phyloP scores from a whole-genome alignment of 306 rosid genomes.

The Trifolium pratense region DNA sequence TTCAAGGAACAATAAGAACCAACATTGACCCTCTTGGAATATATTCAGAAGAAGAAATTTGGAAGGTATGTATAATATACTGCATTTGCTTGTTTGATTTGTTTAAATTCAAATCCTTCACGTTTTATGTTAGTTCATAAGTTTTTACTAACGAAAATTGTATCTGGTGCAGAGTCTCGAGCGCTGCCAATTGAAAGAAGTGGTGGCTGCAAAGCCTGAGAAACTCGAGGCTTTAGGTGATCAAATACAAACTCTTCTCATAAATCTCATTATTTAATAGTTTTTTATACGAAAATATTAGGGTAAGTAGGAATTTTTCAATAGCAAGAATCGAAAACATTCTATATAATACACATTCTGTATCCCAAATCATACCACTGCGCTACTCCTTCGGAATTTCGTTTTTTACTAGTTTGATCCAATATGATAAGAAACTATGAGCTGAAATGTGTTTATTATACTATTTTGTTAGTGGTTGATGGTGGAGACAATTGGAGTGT shows the following conservation, averaged over 20 bases:
- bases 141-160: too few species aligned
- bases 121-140: too few species aligned
- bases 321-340: background rate
- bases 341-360: background rate
- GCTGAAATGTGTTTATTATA: background rate
- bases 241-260: conserved; percentile 30
- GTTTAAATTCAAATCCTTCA: background rate
- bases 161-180: conserved; percentile 62
- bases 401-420: background rate
- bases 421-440: too few species aligned
- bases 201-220: conserved; percentile 73
- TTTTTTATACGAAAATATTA: background rate
- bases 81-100: background rate
- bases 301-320: background rate
- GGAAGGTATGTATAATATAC: conserved; percentile 63
- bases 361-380: background rate
- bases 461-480: conserved; percentile 59
- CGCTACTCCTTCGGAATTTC: background rate
- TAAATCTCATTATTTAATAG: background rate
- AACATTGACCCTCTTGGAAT: conserved; percentile 75
- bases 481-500: conserved; percentile 96
- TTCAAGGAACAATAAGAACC: conserved; percentile 83
- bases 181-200: conserved; percentile 86
- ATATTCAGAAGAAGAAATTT: conserved; percentile 81
- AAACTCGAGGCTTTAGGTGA: conserved; percentile 81